Base-by-base conservation (phyloP, 1,284 basidiomycete species). In the Tilletia caries region DNA sequence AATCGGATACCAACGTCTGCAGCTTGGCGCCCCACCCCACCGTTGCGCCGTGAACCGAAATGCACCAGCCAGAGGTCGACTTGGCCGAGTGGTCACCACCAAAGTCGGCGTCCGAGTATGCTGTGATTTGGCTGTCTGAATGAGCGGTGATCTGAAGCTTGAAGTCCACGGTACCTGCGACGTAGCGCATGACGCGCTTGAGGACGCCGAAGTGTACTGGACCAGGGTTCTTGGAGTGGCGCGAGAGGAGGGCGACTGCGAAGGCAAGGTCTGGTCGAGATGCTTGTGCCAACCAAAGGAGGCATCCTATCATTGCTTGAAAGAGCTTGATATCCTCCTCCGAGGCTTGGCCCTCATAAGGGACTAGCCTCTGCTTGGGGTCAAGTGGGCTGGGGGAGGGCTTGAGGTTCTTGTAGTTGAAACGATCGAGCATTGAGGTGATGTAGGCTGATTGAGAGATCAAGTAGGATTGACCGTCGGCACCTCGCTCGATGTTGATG, bases 41-140 rank as follows among this genome's bases (percentile, higher is more conserved):
- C 3, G 54, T 58, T 32, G 54, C 54, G 20, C 54, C 54, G 54
- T 58, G 54, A 6, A 58, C 54, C 25, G 54, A 58, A 2, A 58
- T 23, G 8, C 25, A 29, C 4, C 27, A 58, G 6, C 54, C 54
- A 25, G 54, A 58, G 20, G 54, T 58, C 4, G 54, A 58, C 29
- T 32, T 58, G 23, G 54, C 54, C 3, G 54, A 29, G 27, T 6
- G 20, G 54, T 25, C 54, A 5, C 54, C 54, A 5, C 54, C 54
- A 32, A 58, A 58, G 54, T 58, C 54, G 3, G 54, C 54, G 20
- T 58, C 54, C 6, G 54, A 58, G 54, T 58, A 33, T 25, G 54
- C 54, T 3, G 27, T 32, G 54, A 58, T 20, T 4, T 50, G 6
- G 46, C 20, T 18, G 4, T 6, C 5, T 6, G 46, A 18, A 5